Base-by-base conservation (phyloP, 78 protist species). In the Dictyostelium intermedium region DNA sequence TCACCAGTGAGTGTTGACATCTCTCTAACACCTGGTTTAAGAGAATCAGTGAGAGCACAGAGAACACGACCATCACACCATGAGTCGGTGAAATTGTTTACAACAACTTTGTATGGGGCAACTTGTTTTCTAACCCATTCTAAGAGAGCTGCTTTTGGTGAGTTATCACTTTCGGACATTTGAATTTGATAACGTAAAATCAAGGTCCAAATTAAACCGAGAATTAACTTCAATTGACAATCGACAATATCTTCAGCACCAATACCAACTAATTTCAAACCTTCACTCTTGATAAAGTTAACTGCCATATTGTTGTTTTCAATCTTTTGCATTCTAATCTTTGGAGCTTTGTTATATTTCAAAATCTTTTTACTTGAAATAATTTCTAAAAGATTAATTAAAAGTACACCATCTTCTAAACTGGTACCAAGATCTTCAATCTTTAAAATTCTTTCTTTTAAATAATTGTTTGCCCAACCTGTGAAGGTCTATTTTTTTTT, bases 391-490 rank as follows among this genome's bases (percentile, higher is more conserved):
- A 98, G 95, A 53, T 87, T 80, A 70, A 98, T 84, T 63, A 98
- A 96, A 16, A 72, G 50, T 41, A 60, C 60, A 73, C 99, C 99
- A 81, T 96, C 97, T 39, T 45, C 70, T 16, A 98, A 87, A 83
- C 97, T 98, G 0, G 77, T 66, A 7, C 61, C 76, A 14, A 98
- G 77, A 92, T 98, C 96, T 61, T 72, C 70, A 37, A 98, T 91
- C 92, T 81, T 84, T 56, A 97, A 25, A 80, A 93, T 92, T 53
- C 83, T 87, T 81, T 97, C 95, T 84, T 76, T 86, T 34, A 98
- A 85, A 66, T 97, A 95, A 72, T 82, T 69, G 91, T 98, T 98
- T 50, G 97, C 94, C 99, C 99, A 98, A 69, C 95, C 95, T 10
- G 97, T 95, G 83, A 98, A 98, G 3, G 98, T 83, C 98, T 97